Conservation (phyloP, 2,329 filamentous ascomycete genomes). For the Fusarium napiforme region DNA sequence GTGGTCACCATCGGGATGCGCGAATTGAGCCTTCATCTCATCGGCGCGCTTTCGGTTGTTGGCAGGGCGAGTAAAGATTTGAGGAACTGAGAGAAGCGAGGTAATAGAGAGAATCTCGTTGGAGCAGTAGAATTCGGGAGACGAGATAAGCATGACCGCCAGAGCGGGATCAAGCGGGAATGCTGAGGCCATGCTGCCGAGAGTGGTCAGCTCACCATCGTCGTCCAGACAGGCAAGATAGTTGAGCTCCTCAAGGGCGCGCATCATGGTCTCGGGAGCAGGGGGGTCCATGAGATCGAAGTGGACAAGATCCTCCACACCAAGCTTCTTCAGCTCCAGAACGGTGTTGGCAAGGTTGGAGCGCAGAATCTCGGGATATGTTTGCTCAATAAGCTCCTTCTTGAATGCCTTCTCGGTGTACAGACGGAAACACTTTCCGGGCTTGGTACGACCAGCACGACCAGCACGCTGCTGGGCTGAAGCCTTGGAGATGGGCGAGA, state of each 20-base stretch:
- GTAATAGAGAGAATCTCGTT: slow-evolving; percentile 98
- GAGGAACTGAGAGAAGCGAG: slow-evolving; percentile 90
- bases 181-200: slow-evolving; percentile 89
- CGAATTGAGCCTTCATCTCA: slow-evolving; percentile 96
- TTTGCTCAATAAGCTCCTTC: slow-evolving; percentile 97
- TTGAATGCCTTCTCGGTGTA: slow-evolving; percentile 98
- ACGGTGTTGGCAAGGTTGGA: slow-evolving; percentile 97
- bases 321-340: slow-evolving; percentile 95
- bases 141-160: slow-evolving; percentile 97
- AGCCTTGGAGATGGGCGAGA: slow-evolving; percentile 97
- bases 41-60: slow-evolving; percentile 89
- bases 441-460: slow-evolving; percentile 98
- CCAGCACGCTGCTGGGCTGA: slow-evolving; percentile 97
- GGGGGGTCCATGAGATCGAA: slow-evolving; percentile 99
- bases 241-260: slow-evolving; percentile 95
- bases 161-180: slow-evolving; percentile 94
- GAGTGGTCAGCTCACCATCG: slow-evolving; percentile 88
- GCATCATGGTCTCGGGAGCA: slow-evolving; percentile 97
- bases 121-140: slow-evolving; percentile 97
- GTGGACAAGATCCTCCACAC: slow-evolving; percentile 93
- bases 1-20: slow-evolving; percentile 93
- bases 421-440: slow-evolving; percentile 96
- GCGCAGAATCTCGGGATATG: slow-evolving; percentile 93
- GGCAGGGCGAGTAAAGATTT: slow-evolving; percentile 90
- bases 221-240: slow-evolving; percentile 97